These are phyloP conservation scores for Saccharomycopsis sp. DNA, from an alignment of 805 yeast species.

Conservation along the genomic window DNA sequence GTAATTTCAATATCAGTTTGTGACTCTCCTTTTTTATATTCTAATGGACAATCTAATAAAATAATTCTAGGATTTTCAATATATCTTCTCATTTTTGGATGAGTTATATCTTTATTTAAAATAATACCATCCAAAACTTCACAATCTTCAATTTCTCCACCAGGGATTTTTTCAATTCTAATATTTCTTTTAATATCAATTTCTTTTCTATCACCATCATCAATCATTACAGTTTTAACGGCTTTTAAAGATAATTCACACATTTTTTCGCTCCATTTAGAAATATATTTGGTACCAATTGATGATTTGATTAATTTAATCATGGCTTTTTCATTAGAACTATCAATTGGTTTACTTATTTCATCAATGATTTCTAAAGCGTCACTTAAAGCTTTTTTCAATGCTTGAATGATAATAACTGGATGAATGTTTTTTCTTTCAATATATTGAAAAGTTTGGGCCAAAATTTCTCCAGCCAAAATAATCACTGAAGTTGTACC, in stretches of 20 bases:
- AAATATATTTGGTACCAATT: slow-evolving; percentile 91
- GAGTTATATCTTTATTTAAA: slow-evolving; percentile 95
- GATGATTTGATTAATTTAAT: slow-evolving; percentile 76
- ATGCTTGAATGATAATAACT: slow-evolving; percentile 88
- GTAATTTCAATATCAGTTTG: slow-evolving; percentile 97
- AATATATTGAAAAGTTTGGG: slow-evolving; percentile 84
- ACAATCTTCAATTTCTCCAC: slow-evolving; percentile 91
- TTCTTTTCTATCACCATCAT: slow-evolving; percentile 46
- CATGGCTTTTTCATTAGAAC: slow-evolving; percentile 79
- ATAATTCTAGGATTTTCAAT: slow-evolving; percentile 85
- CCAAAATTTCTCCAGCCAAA: slow-evolving; percentile 91
- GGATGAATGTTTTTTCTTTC: slow-evolving; percentile 95
- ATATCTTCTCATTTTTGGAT: slow-evolving; percentile 90
- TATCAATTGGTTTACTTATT: slow-evolving; percentile 77
- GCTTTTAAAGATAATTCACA: slow-evolving; percentile 81
- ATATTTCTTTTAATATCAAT: slow-evolving; percentile 90
- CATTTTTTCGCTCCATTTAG: slow-evolving; percentile 87
- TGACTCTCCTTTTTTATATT: slow-evolving; percentile 97
- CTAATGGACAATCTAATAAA: slow-evolving; percentile 90
- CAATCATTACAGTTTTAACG: slow-evolving; percentile 68
- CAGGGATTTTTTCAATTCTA: slow-evolving; percentile 92
- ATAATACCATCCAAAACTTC: slow-evolving; percentile 83
- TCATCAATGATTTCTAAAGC: slow-evolving; percentile 80
- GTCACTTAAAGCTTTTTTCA: slow-evolving; percentile 82
- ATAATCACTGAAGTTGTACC: slow-evolving; percentile 97